Evolutionary conservation across 305 asterid genomes (phyloP).

Genomic region (Fraxinus ornus): DNA sequence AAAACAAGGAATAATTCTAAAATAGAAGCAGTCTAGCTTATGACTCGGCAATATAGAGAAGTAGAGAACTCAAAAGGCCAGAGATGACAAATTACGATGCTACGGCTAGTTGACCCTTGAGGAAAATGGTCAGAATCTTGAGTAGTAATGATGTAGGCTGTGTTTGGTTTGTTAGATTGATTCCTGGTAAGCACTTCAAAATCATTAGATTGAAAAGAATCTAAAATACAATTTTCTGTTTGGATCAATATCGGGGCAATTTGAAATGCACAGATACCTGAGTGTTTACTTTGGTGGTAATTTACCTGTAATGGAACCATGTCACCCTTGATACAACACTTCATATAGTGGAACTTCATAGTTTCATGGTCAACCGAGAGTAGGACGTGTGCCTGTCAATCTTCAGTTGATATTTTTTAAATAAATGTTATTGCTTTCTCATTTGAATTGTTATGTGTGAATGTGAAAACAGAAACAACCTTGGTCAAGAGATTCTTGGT

Average conservation of each 20-base stretch:
- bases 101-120: neutral
- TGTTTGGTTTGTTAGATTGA: conserved; percentile 1
- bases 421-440: neutral
- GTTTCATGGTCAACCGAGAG: neutral
- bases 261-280: neutral
- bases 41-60: neutral
- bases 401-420: neutral
- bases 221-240: neutral
- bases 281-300: neutral
- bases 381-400: neutral
- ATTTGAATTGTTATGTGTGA: neutral
- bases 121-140: neutral
- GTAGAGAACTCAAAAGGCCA: neutral
- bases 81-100: neutral
- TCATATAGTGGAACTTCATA: neutral
- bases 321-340: neutral
- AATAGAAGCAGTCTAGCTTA: neutral
- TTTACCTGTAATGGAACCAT: neutral
- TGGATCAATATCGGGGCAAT: neutral
- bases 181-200: neutral
- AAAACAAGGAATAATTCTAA: neutral
- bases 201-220: neutral
- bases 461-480: neutral
- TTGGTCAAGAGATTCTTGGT: neutral
- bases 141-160: neutral